Base-by-base conservation (phyloP, 192 early-diverging fungal species). In the Paraglomus brasilianum region DNA sequence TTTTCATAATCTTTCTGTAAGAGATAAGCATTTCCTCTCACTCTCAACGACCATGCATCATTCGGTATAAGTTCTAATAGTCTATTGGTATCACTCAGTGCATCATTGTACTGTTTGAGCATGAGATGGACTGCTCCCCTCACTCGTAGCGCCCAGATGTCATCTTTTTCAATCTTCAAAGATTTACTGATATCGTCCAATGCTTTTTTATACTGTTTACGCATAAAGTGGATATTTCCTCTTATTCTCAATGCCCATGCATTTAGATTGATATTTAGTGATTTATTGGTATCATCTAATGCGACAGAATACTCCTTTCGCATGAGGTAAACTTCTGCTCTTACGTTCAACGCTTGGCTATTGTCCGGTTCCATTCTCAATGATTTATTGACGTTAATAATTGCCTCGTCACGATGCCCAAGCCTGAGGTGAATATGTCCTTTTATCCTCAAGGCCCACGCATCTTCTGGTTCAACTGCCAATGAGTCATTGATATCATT, bases 31-130 rank as follows among this genome's bases (percentile, higher is more conserved):
- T 56, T 30, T 24, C 53, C 36, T 17, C 53, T 17, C 17, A 30
- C 36, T 21, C 36, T 56, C 15, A 56, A 4, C 22, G 30, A 45
- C 5, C 17, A 5, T 22, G 46, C 36, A 42, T 66, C 41, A 21
- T 21, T 17, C 6, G 46, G 15, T 10, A 52, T 40, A 38, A 52
- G 14, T 10, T 66, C 2, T 21, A 66, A 52, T 0, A 51, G 7
- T 39, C 15, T n/a, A 41, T 66, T 66, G n/a, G 52, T 52, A 47
- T 52, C 65, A 36, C 17, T 19, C 42, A 66, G 5, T 40, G 65
- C 19, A 42, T 66, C n/a, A 2, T 66, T 40, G 17, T 51, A 51
- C 15, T 38, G 24, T 11, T 22, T 15, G 10, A 66, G 21, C 24
- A 22, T 11, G 11, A 36, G 65, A 40, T 52, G 52, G 15, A 51